Base-by-base conservation (phyloP, 75 land plant genomes). In the Gnetum montanum region DNA sequence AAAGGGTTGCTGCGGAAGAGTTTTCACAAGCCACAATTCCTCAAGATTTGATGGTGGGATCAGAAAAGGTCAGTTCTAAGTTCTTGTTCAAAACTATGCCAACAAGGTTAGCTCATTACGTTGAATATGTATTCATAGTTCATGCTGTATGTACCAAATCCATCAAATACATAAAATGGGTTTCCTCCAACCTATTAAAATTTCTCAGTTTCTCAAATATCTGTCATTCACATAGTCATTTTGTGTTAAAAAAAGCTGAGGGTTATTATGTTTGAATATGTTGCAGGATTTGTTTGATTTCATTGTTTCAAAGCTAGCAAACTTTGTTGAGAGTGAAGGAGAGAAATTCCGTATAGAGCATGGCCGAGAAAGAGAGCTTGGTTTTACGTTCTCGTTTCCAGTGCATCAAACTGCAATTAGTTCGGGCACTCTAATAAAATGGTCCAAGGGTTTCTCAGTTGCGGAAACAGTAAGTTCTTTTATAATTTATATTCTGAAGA, bases 381-480 rank as follows among this genome's bases (percentile, higher is more conserved):
- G 92, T 3, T 84, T 87, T 41, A 77, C 92, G 45, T 87, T 87
- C 65, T 87, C 92, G 30, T 87, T 84, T 54, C 92, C 92, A n/a
- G 84, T 87, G 45, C 81, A 80, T 34, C 92, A 83, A 46, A 84
- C 85, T 1, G 70, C 88, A 4, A 71, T 84, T 60, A 79, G 77
- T 35, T 73, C 88, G 23, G 92, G 92, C 55, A 87, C 71, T 4
- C 73, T 87, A 18, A 77, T 87, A 23, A 85, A 87, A 69, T 87
- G 92, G 92, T 84, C 84, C 20, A 87, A 87, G 60, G 92, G 88
- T 4, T 87, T 87, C 64, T 63, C 83, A 15, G 72, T 80, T 25
- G 60, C 76, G 34, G 93, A 77, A 55, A 74, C 62, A 71, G 87
- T 84, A 28, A 19, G 82, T 54, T 18, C 16, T 8, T 27, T 12